A percentile compares a stretch with the other conserved stretches of the same genome.
Evolutionary conservation across 1,139 yeast species (phyloP).

Genomic region (Protomyces arabidopsidicola): DNA sequence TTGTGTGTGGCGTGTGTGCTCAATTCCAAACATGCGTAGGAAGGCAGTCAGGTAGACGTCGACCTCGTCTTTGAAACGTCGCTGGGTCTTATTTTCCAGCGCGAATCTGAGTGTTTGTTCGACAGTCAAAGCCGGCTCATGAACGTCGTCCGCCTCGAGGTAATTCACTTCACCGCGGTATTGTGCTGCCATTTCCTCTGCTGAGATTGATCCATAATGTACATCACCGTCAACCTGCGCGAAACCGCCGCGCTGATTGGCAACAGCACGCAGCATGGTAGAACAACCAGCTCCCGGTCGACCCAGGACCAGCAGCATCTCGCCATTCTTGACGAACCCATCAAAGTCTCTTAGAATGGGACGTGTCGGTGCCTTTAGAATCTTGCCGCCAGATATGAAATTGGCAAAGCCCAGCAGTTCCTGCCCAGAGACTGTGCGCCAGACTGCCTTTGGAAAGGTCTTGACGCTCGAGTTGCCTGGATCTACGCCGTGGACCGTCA

Average conservation of each 20-base stretch:
- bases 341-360: conserved; percentile 42
- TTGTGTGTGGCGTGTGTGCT: conserved; percentile 59
- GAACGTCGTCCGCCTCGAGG: conserved; percentile 48
- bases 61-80: conserved; percentile 57
- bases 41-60: conserved; percentile 61
- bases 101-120: conserved; percentile 65
- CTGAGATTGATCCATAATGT: conserved; percentile 20
- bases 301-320: conserved; percentile 53
- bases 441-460: conserved; percentile 46
- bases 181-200: conserved; percentile 13
- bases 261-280: conserved; percentile 50
- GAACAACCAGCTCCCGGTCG: conserved; percentile 43
- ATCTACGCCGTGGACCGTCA: conserved; percentile 52
- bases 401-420: conserved; percentile 10
- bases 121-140: conserved; percentile 68
- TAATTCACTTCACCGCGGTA: conserved; percentile 30
- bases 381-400: conserved; percentile 25
- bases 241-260: conserved; percentile 62
- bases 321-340: conserved; percentile 49
- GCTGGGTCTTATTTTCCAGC: conserved; percentile 59
- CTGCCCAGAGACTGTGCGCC: conserved; percentile 17
- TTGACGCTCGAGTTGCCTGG: conserved; percentile 53
- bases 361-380: conserved; percentile 34
- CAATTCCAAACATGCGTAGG: conserved; percentile 68
- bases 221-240: conserved; percentile 35